Evolutionary conservation across 352 stramenopile species (phyloP).

Genomic region (Globisporangium nagaii): DNA sequence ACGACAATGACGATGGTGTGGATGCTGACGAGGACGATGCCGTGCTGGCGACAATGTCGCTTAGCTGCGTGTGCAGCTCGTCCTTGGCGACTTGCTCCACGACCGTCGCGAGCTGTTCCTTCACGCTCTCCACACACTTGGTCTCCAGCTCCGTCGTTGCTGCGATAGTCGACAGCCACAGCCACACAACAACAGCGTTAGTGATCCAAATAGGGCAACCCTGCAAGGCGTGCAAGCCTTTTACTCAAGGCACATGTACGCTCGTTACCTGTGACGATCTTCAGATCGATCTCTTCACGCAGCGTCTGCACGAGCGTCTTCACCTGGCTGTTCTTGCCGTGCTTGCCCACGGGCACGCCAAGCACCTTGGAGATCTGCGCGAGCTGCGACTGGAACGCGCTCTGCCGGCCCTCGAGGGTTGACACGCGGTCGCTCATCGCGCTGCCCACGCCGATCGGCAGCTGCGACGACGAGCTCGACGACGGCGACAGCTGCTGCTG

Average conservation of each 20-base stretch:
- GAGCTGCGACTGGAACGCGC: slow-evolving; percentile 76
- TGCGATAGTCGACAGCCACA: too few relatives aligned
- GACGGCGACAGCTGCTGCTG: slow-evolving; percentile 11
- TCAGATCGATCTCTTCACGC: slow-evolving; percentile 61
- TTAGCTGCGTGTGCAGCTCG: slow-evolving; percentile 8
- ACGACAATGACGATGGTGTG: slow-evolving; percentile 21
- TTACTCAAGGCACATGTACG: too few relatives aligned
- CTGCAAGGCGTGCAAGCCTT: too few relatives aligned
- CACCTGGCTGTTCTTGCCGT: slow-evolving; percentile 59
- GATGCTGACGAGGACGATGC: not conserved
- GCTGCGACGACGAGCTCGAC: slow-evolving; percentile 8
- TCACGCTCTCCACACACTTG: slow-evolving; percentile 19
- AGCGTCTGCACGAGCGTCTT: slow-evolving; percentile 74
- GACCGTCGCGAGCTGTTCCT: slow-evolving; percentile 13
- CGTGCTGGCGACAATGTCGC: not conserved
- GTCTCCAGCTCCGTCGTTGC: slow-evolving; percentile 28
- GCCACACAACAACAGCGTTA: too few relatives aligned
- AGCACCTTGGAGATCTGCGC: slow-evolving; percentile 74
- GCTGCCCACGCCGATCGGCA: slow-evolving; percentile 14
- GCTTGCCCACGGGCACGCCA: slow-evolving; percentile 55
- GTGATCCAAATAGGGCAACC: too few relatives aligned
- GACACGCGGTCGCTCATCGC: slow-evolving; percentile 67
- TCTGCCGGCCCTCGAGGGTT: slow-evolving; percentile 69
- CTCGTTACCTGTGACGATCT: slow-evolving; percentile 46
- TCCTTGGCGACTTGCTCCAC: slow-evolving; percentile 13